Percentiles rank a stretch among this genome's conserved stretches.
These are phyloP conservation scores for Porogramme epimiltina DNA, from an alignment of 1,284 basidiomycete genomes.

Conservation along the genomic window DNA sequence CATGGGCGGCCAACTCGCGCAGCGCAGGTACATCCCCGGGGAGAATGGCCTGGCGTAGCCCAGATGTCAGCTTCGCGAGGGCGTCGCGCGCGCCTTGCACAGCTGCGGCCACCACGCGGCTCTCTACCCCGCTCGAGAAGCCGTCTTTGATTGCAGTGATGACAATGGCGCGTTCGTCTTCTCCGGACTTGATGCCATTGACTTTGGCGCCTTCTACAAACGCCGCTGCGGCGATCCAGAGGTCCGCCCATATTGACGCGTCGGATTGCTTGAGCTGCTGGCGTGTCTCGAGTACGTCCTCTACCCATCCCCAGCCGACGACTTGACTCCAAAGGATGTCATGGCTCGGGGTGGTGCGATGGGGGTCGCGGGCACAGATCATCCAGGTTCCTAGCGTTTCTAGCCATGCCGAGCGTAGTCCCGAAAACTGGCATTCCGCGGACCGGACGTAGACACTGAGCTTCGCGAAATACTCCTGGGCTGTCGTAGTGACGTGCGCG, in stretches of 20 bases:
- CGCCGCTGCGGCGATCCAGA: slow-evolving; percentile 61
- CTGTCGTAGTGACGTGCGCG: slow-evolving; percentile 64
- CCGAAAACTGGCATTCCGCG: slow-evolving; percentile 35
- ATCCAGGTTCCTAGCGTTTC: slow-evolving; percentile 73
- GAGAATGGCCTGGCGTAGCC: slow-evolving; percentile 13
- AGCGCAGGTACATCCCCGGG: slow-evolving; percentile 22
- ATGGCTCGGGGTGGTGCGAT: slow-evolving; percentile 83
- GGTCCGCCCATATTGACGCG: slow-evolving; percentile 40
- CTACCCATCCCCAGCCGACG: slow-evolving; percentile 72
- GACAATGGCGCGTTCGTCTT: slow-evolving; percentile 52
- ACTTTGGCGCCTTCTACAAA: slow-evolving; percentile 78
- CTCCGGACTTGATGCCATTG: slow-evolving; percentile 70
- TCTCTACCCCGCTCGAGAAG: slow-evolving; percentile 46
- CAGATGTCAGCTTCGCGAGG: slow-evolving; percentile 19
- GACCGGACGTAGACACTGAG: slow-evolving; percentile 49
- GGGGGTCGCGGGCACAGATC: slow-evolving; percentile 85
- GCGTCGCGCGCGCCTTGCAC: slow-evolving; percentile 36
- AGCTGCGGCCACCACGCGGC: slow-evolving; percentile 37
- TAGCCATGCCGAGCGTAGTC: slow-evolving; percentile 50
- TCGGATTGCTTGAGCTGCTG: slow-evolving; percentile 24
- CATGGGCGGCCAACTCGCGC: slow-evolving; percentile 33
- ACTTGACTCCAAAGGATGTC: slow-evolving; percentile 92
- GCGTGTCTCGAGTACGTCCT: slow-evolving; percentile 51
- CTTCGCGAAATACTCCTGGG: slow-evolving; percentile 52
- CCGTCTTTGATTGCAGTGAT: slow-evolving; percentile 37